Evolutionary conservation across 1,139 yeast species (phyloP).

Genomic region (Candida sanyaensis): DNA sequence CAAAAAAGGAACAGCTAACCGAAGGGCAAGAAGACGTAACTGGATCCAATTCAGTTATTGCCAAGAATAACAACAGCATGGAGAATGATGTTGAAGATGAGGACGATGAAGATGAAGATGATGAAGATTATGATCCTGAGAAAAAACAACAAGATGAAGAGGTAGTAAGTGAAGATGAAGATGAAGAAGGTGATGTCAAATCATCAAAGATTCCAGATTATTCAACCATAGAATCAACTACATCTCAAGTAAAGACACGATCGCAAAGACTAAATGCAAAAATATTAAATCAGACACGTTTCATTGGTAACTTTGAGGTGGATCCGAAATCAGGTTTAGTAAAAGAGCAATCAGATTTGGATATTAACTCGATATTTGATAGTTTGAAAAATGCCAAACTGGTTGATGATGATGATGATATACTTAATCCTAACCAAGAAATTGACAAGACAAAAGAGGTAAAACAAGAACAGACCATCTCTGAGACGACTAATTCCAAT

Average conservation of each 20-base stretch:
- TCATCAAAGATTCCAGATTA: conserved; percentile 35
- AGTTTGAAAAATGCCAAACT: conserved; percentile 30
- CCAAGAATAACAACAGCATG: background rate
- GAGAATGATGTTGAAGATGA: conserved; percentile 12
- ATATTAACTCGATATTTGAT: conserved; percentile 37
- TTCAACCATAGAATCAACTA: conserved; percentile 32
- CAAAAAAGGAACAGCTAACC: too few species aligned
- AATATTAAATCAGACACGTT: conserved; percentile 10
- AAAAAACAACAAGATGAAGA: conserved; percentile 13
- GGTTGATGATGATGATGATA: conserved; percentile 15
- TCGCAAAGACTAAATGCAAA: conserved; percentile 29
- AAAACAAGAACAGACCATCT: conserved; percentile 33
- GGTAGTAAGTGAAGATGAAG: conserved; percentile 20
- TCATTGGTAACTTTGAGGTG: conserved; percentile 20
- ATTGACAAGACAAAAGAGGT: conserved; percentile 28
- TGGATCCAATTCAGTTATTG: too few species aligned
- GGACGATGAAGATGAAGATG: conserved; percentile 15
- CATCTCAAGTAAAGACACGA: conserved; percentile 41
- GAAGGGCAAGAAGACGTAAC: too few species aligned
- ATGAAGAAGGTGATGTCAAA: conserved; percentile 24
- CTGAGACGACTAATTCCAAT: conserved; percentile 18
- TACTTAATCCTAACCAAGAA: background rate
- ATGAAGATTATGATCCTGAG: conserved; percentile 17
- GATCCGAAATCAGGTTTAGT: conserved; percentile 28
- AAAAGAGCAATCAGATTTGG: conserved; percentile 24